phyloP scores from a whole-genome alignment of 2,329 filamentous ascomycete genomes.

The Cercospora sp. region DNA sequence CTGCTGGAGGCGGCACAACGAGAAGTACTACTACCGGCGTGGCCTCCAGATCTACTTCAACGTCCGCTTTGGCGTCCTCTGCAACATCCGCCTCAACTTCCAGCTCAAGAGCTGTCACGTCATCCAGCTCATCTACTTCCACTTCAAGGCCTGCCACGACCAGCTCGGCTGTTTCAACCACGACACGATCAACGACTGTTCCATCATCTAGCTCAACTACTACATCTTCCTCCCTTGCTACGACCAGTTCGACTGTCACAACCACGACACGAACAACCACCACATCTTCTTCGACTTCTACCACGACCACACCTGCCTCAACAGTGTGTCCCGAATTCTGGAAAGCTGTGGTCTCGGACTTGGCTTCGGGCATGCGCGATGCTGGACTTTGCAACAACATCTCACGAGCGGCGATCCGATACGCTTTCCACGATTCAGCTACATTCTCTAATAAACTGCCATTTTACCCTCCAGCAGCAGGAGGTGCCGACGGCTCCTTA shows the following conservation, averaged over 20 bases:
- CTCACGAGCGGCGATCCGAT: conserved; percentile 40
- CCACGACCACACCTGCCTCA: conserved; percentile 14
- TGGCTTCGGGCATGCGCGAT: conserved; percentile 27
- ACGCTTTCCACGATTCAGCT: conserved; percentile 40
- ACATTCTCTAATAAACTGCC: conserved; percentile 28
- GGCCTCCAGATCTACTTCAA: not conserved
- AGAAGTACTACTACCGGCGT: not conserved
- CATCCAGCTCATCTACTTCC: not conserved
- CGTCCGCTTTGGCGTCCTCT: conserved; percentile 4
- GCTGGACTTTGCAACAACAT: conserved; percentile 37
- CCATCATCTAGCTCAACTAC: not conserved
- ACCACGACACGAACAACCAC: conserved; percentile 5
- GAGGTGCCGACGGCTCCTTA: conserved; percentile 47
- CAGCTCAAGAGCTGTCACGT: not conserved
- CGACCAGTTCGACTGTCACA: not conserved
- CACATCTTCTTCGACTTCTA: conserved; percentile 15
- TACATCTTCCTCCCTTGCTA: not conserved
- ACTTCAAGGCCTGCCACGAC: not conserved
- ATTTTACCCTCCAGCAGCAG: conserved; percentile 33
- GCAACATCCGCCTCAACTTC: not conserved
- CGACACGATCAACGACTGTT: not conserved
- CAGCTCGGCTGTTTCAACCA: not conserved
- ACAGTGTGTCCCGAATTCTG: conserved; percentile 37
- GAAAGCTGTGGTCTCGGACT: conserved; percentile 35
- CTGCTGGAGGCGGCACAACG: not conserved